A percentile compares a stretch with the other conserved stretches of the same genome.
phyloP scores from a whole-genome alignment of 495 filamentous ascomycete genomes.

The Xylaria palmicola region DNA sequence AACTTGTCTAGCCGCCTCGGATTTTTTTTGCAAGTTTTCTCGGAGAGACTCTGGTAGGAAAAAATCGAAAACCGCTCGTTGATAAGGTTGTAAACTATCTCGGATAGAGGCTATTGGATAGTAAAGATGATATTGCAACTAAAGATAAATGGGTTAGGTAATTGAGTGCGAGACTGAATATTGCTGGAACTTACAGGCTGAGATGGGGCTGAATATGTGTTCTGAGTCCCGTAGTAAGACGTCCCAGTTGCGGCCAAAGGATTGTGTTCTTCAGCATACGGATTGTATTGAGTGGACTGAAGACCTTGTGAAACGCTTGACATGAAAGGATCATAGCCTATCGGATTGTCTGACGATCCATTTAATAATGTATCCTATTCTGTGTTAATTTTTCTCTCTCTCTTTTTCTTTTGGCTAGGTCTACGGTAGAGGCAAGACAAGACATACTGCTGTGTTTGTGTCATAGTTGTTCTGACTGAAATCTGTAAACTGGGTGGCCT shows the following conservation, averaged over 20 bases:
- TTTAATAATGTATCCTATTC: conserved; percentile 25
- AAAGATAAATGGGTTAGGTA: not conserved
- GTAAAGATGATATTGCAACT: conserved; percentile 91
- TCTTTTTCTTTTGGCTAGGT: too few species aligned
- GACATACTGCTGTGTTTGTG: conserved; percentile 59
- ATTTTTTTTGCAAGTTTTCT: conserved; percentile 86
- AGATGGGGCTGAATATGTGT: conserved; percentile 45
- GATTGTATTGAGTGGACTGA: conserved; percentile 58
- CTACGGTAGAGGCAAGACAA: not conserved
- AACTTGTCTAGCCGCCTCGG: conserved; percentile 78
- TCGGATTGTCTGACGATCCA: conserved; percentile 25
- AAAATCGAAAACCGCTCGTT: conserved; percentile 81
- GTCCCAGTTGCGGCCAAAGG: conserved; percentile 47
- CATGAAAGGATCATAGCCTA: conserved; percentile 63
- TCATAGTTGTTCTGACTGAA: conserved; percentile 81
- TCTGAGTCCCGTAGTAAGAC: conserved; percentile 48
- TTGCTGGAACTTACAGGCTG: conserved; percentile 61
- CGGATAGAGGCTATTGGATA: conserved; percentile 80
- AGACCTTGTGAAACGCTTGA: conserved; percentile 52
- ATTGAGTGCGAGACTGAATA: not conserved
- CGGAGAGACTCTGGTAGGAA: conserved; percentile 83
- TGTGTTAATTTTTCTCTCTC: too few species aligned
- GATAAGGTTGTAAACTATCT: conserved; percentile 75
- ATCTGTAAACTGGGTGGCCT: conserved; percentile 64
- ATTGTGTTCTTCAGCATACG: conserved; percentile 62